Conservation (phyloP, 2,329 filamentous ascomycete genomes). For the Aspergillus vadensis region DNA sequence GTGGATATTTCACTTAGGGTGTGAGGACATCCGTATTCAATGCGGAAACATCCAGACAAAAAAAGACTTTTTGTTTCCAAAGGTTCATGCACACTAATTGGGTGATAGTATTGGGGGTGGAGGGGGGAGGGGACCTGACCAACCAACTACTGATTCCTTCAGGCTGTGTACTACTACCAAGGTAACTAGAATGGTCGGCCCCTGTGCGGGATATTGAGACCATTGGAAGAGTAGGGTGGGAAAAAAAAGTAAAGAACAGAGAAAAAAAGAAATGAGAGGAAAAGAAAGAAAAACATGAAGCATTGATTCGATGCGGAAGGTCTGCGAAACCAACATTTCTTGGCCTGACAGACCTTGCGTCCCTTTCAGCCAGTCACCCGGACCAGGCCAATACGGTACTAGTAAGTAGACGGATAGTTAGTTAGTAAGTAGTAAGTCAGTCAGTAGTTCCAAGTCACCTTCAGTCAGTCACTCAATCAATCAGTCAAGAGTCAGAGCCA, state of each 20-base stretch:
- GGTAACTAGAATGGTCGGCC: not conserved
- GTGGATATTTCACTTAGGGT: not conserved
- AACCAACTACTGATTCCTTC: not conserved
- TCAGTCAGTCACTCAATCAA: not conserved
- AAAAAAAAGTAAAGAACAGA: not conserved
- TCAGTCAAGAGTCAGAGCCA: too few species aligned
- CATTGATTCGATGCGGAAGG: constrained; percentile 7
- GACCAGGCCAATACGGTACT: constrained; percentile 14
- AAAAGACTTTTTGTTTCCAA: not conserved
- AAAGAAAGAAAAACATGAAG: constrained; percentile 4
- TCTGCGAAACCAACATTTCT: constrained; percentile 21
- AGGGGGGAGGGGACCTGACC: not conserved
- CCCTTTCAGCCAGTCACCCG: constrained; percentile 19
- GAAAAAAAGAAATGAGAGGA: constrained; percentile 1
- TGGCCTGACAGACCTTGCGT: constrained; percentile 24
- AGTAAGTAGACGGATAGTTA: not conserved
- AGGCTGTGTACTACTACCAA: not conserved
- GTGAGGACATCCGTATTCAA: not conserved
- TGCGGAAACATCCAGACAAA: not conserved
- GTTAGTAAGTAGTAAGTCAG: not conserved
- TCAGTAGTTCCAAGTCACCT: not conserved
- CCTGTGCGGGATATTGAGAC: not conserved
- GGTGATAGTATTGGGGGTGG: not conserved
- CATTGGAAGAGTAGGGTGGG: not conserved
- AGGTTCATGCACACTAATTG: not conserved